Base-by-base conservation (phyloP, 805 yeast species). In the Scheffersomyces coipomensis region DNA sequence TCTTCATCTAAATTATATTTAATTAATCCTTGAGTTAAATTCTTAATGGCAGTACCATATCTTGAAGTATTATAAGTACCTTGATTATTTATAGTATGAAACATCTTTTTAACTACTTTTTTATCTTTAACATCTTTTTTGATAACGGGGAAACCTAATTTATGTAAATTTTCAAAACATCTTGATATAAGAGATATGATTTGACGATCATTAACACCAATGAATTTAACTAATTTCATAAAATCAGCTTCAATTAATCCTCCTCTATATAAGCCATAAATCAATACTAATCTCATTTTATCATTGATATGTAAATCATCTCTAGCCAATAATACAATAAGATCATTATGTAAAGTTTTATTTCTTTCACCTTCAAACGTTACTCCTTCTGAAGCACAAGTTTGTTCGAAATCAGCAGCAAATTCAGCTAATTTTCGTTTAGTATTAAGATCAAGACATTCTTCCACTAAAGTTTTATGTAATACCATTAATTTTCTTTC, bases 401-500 rank as follows among this genome's bases (percentile, higher is more conserved):
- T 77, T 62, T 90, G 97, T 62, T 93, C 98, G 42, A 89, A 73
- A 46, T 87, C 93, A 1, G 96, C 88, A 15, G 86, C 70, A 48
- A 66, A 67, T 43, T 79, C 88, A 7, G 84, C 80, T 47, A 88
- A 63, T 45, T 76, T 73, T 44, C 80, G 69, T 21, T 68, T 71
- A 35, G 81, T 76, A 55, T 83, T 81, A 12, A 73, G 62, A 19
- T 71, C 73, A 60, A 86, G 68, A 54, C 90, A 80, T 52, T 79
- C 81, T 46, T 83, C 86, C 32, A 81, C 75, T 35, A 83, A 60
- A 3, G 77, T 74, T 50, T 78, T 77, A 55, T 83, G 89, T 35
- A 80, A 57, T 16, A 79, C 73, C 27, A 80, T 66, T 45, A 77
- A 74, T 54, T 78, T 74, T 37, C 87, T 70, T 44, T 81, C 87